Percentiles rank a stretch among this genome's conserved stretches.
Evolutionary conservation across 2,329 filamentous ascomycete genomes (phyloP).

Genomic region (Magnaporthiopsis incrustans): DNA sequence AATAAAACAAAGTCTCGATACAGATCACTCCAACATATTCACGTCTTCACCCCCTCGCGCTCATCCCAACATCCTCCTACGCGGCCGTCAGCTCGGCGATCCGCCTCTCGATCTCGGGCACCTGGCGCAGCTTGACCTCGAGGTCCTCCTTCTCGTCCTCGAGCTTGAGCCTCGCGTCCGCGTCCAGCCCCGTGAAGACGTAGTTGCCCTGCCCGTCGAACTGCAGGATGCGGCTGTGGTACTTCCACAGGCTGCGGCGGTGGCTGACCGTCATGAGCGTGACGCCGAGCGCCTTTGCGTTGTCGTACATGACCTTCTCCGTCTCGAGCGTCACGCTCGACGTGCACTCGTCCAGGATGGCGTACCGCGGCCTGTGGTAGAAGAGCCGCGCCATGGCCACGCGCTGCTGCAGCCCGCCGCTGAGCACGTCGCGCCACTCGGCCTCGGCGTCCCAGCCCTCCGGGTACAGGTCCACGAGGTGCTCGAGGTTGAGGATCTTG

Average conservation of each 20-base stretch:
- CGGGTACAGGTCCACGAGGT: slow-evolving; percentile 68
- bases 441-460: slow-evolving; percentile 87
- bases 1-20: not conserved
- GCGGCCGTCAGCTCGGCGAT: slow-evolving; percentile 66
- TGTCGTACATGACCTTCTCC: slow-evolving; percentile 95
- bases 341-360: slow-evolving; percentile 95
- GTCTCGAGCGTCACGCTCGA: slow-evolving; percentile 91
- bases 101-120: slow-evolving; percentile 80
- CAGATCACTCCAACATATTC: not conserved
- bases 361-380: slow-evolving; percentile 87
- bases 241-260: slow-evolving; percentile 87
- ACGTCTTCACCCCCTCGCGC: too few species aligned
- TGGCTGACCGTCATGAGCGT: slow-evolving; percentile 97
- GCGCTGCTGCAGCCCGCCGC: slow-evolving; percentile 86
- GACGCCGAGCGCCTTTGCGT: slow-evolving; percentile 82
- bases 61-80: slow-evolving; percentile 9
- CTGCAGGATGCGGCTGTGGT: slow-evolving; percentile 88
- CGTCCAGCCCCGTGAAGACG: slow-evolving; percentile 83
- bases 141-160: slow-evolving; percentile 97
- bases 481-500: slow-evolving; percentile 70
- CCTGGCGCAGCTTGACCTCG: slow-evolving; percentile 73
- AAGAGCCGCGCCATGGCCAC: slow-evolving; percentile 95
- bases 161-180: slow-evolving; percentile 72
- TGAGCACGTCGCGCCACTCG: slow-evolving; percentile 93
- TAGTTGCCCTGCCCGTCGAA: slow-evolving; percentile 93